Percentiles rank a stretch among this genome's conserved stretches.
These are phyloP conservation scores for Gryganskiella cystojenkinii DNA, from an alignment of 192 early-diverging fungal species.

Conservation along the genomic window DNA sequence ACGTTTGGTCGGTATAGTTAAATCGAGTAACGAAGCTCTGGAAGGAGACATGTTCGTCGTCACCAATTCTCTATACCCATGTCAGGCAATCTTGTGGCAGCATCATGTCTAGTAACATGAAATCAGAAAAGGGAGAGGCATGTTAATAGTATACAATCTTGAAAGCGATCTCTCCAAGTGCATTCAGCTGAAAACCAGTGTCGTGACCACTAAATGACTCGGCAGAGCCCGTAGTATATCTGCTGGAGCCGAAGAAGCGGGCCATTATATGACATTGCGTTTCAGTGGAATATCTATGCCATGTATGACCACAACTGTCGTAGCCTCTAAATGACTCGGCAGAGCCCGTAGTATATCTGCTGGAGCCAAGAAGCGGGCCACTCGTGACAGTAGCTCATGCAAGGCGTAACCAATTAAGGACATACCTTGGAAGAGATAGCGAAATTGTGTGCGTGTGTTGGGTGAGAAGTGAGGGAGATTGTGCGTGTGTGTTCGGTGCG, in stretches of 20 bases:
- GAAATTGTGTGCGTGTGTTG: not conserved
- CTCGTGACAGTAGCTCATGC: conserved; percentile 28
- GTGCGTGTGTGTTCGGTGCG: no score
- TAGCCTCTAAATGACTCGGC: conserved; percentile 28
- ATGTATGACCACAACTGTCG: conserved; percentile 12
- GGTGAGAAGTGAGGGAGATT: not conserved
- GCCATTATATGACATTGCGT: no score
- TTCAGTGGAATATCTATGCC: no score
- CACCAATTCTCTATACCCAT: conserved; percentile 22
- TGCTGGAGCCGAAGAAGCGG: conserved; percentile 29
- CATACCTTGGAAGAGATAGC: conserved; percentile 16
- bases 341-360: conserved; percentile 31
- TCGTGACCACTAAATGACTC: conserved; percentile 28
- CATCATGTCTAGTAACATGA: conserved; percentile 25
- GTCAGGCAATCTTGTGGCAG: conserved; percentile 22
- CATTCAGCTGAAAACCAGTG: conserved; percentile 21
- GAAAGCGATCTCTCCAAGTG: conserved; percentile 16
- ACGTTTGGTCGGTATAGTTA: conserved; percentile 21
- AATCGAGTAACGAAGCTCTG: conserved; percentile 27
- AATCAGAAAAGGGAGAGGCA: conserved; percentile 23
- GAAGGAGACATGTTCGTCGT: conserved; percentile 22
- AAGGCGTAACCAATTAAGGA: conserved; percentile 23
- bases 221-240: conserved; percentile 31
- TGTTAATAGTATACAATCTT: conserved; percentile 19
- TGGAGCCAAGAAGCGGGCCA: conserved; percentile 25